Percentiles rank a stretch among this genome's conserved stretches.
phyloP scores from a whole-genome alignment of 345 rosid genomes.

The Lepidium sativum region DNA sequence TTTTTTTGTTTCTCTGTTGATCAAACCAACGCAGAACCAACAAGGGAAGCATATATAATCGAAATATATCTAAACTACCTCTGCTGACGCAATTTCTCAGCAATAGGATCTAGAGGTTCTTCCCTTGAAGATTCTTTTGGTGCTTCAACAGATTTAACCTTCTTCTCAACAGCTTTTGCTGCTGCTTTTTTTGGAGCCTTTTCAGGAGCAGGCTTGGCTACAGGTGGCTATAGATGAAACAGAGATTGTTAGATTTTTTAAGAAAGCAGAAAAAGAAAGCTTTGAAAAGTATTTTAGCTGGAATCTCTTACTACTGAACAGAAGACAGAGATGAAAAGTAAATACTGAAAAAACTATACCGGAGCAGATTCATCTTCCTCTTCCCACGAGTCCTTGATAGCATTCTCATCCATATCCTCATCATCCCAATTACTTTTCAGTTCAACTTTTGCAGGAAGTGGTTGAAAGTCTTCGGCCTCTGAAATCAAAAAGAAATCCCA shows the following conservation, averaged over 20 bases:
- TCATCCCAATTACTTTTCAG: constrained; percentile 72
- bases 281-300: background rate
- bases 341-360: constrained; percentile 27
- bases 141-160: constrained; percentile 39
- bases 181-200: constrained; percentile 43
- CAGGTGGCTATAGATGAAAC: constrained; percentile 34
- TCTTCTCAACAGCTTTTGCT: constrained; percentile 38
- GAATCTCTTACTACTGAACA: background rate
- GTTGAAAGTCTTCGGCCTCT: constrained; percentile 63
- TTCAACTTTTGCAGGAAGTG: constrained; percentile 39
- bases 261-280: background rate
- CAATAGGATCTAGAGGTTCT: constrained; percentile 51
- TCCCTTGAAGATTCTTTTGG: constrained; percentile 21
- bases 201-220: constrained; percentile 35
- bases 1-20: background rate
- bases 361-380: constrained; percentile 77
- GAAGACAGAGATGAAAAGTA: background rate
- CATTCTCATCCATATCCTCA: constrained; percentile 78
- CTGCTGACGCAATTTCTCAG: constrained; percentile 73
- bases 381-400: constrained; percentile 95
- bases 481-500: background rate
- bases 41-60: background rate
- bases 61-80: constrained; percentile 33
- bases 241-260: background rate
- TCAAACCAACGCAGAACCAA: background rate